Evolutionary conservation across 2,329 filamentous ascomycete genomes (phyloP).

Genomic region (Claviceps spartinae): DNA sequence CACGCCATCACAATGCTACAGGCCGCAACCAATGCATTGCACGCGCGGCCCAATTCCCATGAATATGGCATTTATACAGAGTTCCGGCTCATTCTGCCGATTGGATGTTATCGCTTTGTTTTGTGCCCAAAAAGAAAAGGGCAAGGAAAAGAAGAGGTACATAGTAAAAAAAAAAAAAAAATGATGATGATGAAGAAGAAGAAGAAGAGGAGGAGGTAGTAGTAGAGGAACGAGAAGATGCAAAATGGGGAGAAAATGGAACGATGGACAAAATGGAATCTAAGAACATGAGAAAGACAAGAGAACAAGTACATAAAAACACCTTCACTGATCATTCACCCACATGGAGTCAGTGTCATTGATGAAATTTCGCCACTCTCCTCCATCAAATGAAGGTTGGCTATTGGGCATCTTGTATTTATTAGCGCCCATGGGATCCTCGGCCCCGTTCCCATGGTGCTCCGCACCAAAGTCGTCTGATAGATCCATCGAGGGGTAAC

Average conservation of each 20-base stretch:
- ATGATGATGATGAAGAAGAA: no score
- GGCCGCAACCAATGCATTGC: no score
- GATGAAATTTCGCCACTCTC: slow-evolving; percentile 19
- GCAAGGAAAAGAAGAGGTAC: no score
- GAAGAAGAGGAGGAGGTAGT: no score
- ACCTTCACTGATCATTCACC: slow-evolving; percentile 18
- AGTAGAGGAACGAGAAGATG: background rate
- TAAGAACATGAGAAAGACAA: background rate
- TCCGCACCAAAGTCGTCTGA: slow-evolving; percentile 2
- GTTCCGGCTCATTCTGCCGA: no score
- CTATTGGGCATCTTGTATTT: slow-evolving; percentile 1
- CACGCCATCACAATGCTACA: no score
- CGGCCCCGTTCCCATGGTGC: background rate
- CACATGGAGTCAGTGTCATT: slow-evolving; percentile 19
- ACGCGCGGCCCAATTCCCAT: no score
- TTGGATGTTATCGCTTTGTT: no score
- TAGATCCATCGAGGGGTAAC: background rate
- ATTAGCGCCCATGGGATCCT: background rate
- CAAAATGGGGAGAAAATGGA: background rate
- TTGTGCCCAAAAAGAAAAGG: no score
- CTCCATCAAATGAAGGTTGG: slow-evolving; percentile 7
- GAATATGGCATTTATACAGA: no score
- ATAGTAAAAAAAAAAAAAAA: no score
- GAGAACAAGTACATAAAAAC: background rate
- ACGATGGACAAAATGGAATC: no score